These are phyloP conservation scores for Inga leiocalycina DNA, from an alignment of 306 rosid genomes.

Conservation along the genomic window DNA sequence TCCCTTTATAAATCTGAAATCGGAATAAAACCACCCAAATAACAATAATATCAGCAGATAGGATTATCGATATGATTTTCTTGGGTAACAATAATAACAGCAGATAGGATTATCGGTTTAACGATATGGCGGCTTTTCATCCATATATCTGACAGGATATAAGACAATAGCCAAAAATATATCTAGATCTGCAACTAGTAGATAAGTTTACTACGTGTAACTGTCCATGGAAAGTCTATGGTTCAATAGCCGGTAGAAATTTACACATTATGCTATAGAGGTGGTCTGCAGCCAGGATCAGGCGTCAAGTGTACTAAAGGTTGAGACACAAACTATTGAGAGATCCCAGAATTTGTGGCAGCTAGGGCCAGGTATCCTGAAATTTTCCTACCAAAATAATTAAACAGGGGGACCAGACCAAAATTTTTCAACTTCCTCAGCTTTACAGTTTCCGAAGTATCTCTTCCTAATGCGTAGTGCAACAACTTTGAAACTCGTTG, in stretches of 20 bases:
- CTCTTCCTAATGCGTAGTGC: slow-evolving; percentile 8
- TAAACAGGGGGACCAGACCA: neutral
- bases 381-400: slow-evolving; percentile 18
- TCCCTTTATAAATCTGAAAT: neutral
- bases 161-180: neutral
- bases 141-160: neutral
- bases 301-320: neutral
- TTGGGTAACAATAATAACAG: neutral
- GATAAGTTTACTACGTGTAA: neutral
- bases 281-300: neutral
- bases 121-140: neutral
- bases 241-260: neutral
- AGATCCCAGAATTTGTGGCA: neutral
- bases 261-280: neutral
- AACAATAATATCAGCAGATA: neutral
- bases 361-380: slow-evolving; percentile 6
- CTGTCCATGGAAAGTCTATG: neutral
- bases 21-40: neutral
- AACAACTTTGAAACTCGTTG: slow-evolving; percentile 6
- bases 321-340: slow-evolving; percentile 12
- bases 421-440: neutral
- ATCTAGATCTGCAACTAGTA: neutral
- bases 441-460: slow-evolving; percentile 16
- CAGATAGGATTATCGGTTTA: neutral
- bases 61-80: neutral